phyloP scores from a whole-genome alignment of 2,329 filamentous ascomycete species.

The Helicocarpus griseus region DNA sequence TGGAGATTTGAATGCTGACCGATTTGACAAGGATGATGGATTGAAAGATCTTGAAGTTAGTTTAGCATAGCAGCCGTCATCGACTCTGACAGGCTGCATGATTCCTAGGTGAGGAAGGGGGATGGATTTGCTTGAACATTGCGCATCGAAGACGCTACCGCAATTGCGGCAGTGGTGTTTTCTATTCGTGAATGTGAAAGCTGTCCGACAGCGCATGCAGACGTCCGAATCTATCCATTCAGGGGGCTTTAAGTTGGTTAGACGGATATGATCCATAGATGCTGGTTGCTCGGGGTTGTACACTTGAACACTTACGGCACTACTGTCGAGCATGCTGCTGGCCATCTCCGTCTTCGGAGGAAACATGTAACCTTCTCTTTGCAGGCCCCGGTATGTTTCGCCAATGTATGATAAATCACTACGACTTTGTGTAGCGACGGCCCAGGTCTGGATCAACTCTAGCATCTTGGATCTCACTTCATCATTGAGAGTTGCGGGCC shows the following conservation, averaged over 20 bases:
- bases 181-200: conserved; percentile 95
- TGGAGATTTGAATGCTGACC: conserved; percentile 35
- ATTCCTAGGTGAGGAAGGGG: conserved; percentile 90
- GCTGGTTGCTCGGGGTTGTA: not conserved
- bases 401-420: conserved; percentile 76
- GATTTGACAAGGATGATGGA: conserved; percentile 32
- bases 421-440: conserved; percentile 75
- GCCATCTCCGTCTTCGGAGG: conserved; percentile 77
- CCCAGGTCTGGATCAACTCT: conserved; percentile 89
- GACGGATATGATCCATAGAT: conserved; percentile 2
- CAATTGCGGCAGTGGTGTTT: conserved; percentile 98
- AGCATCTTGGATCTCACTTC: conserved; percentile 86
- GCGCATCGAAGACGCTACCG: conserved; percentile 91
- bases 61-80: conserved; percentile 90
- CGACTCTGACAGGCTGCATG: conserved; percentile 79
- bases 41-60: conserved; percentile 60
- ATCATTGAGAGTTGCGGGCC: conserved; percentile 62
- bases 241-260: conserved; percentile 54
- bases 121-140: conserved; percentile 82
- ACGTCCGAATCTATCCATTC: conserved; percentile 98
- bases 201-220: conserved; percentile 91
- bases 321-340: conserved; percentile 98
- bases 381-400: conserved; percentile 74
- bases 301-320: conserved; percentile 60
- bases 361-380: conserved; percentile 79